Evolutionary conservation across 352 stramenopile genomes (phyloP).

Genomic region (Phytophthora sojae): DNA sequence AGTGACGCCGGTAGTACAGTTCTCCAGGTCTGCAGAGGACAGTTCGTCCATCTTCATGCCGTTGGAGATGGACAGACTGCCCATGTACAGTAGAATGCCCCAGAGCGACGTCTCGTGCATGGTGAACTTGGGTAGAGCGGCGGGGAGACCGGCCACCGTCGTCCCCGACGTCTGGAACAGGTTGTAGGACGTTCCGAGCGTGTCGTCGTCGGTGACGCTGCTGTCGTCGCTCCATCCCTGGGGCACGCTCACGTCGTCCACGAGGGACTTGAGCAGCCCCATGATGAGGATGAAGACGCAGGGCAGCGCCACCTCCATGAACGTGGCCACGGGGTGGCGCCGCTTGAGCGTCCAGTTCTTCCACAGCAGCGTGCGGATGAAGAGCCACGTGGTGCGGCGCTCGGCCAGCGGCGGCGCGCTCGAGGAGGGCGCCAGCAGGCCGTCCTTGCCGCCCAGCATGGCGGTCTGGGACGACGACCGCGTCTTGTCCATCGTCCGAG

Average conservation of each 20-base stretch:
- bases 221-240: constrained; percentile 56
- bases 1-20: constrained; percentile 42
- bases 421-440: background rate
- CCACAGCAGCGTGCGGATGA: constrained; percentile 56
- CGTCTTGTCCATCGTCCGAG: constrained; percentile 21
- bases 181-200: constrained; percentile 55
- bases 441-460: constrained; percentile 29
- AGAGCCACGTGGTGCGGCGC: constrained; percentile 41
- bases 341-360: constrained; percentile 79
- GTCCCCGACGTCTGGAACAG: constrained; percentile 52
- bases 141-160: constrained; percentile 37
- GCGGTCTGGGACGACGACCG: constrained; percentile 27
- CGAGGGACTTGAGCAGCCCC: constrained; percentile 60
- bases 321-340: constrained; percentile 58
- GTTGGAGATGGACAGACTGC: constrained; percentile 46
- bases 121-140: constrained; percentile 53
- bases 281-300: constrained; percentile 70
- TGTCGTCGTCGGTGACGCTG: constrained; percentile 28
- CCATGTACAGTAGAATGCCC: constrained; percentile 61
- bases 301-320: constrained; percentile 62
- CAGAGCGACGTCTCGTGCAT: constrained; percentile 63
- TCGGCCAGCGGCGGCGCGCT: constrained; percentile 22
- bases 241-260: constrained; percentile 55
- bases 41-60: constrained; percentile 56
- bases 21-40: constrained; percentile 27